Evolutionary conservation across 23 red algal genomes (phyloP).

Genomic region (Agarophyton chilense): DNA sequence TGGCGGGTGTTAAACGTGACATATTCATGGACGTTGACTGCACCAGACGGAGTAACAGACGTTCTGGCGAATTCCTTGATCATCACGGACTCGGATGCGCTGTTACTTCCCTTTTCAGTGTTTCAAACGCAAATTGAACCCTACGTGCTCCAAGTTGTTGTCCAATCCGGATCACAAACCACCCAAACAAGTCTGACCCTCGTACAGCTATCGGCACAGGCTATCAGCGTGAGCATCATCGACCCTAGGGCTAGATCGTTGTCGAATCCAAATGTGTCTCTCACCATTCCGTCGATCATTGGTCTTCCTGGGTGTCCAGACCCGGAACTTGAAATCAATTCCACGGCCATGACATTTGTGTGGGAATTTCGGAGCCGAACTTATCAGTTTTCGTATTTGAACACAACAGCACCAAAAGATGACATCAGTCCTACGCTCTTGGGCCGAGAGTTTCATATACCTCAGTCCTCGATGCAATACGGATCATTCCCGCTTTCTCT

Average conservation of each 20-base stretch:
- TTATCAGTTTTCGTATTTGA: constrained; percentile 48
- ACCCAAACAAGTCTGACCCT: not conserved
- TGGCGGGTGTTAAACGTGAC: constrained; percentile 29
- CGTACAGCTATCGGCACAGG: constrained; percentile 14
- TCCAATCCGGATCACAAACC: constrained; percentile 4
- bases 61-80: not conserved
- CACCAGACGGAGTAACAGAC: not conserved
- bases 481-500: constrained; percentile 49
- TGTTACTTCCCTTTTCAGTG: constrained; percentile 22
- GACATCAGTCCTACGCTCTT: constrained; percentile 53
- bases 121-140: constrained; percentile 26
- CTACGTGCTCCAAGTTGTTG: constrained; percentile 33
- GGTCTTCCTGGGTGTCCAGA: constrained; percentile 40
- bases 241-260: constrained; percentile 13
- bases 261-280: constrained; percentile 48
- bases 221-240: constrained; percentile 36
- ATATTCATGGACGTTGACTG: constrained; percentile 47
- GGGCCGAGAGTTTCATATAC: constrained; percentile 69
- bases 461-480: constrained; percentile 52
- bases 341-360: constrained; percentile 61
- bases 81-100: constrained; percentile 30
- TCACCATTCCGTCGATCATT: constrained; percentile 33
- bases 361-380: constrained; percentile 38
- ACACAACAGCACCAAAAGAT: constrained; percentile 37
- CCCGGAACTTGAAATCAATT: constrained; percentile 28